Percentiles rank a stretch among this genome's conserved stretches.
Conservation (phyloP, 176 grass and related monocot species). For the Oryza glumipatula region DNA sequence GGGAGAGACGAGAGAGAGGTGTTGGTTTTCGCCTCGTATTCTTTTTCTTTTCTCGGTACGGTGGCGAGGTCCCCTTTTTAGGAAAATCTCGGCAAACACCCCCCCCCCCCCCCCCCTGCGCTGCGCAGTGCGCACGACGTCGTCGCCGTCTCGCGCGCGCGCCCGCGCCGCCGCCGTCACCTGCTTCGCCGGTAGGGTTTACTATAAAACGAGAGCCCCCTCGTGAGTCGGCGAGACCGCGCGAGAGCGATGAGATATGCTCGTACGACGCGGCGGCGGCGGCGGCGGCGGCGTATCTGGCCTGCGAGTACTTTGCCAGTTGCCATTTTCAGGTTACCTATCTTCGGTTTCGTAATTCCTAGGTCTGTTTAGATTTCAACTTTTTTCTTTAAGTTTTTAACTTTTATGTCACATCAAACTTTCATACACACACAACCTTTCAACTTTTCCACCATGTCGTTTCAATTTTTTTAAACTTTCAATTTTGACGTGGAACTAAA, state of each 20-base stretch:
- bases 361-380: too few relatives aligned
- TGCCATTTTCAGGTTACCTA: too few relatives aligned
- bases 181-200: conserved; percentile 43
- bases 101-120: too few relatives aligned
- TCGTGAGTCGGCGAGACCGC: not conserved
- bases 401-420: too few relatives aligned
- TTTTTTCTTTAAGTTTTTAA: too few relatives aligned
- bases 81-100: conserved; percentile 67
- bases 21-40: conserved; percentile 49
- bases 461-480: too few relatives aligned
- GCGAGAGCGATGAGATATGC: not conserved
- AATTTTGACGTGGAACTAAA: too few relatives aligned
- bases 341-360: too few relatives aligned
- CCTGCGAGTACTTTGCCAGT: not conserved
- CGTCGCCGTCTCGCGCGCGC: too few relatives aligned
- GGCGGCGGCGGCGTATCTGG: not conserved
- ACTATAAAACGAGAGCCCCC: not conserved
- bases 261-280: not conserved
- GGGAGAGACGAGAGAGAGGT: not conserved
- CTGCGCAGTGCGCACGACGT: conserved; percentile 42
- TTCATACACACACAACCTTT: too few relatives aligned
- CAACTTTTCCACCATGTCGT: too few relatives aligned
- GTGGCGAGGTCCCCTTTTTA: conserved; percentile 46
- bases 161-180: not conserved
- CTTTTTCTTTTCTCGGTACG: conserved; percentile 51